Evolutionary conservation across 108 stramenopile species (phyloP).

Genomic region (Craspedostauros australis): DNA sequence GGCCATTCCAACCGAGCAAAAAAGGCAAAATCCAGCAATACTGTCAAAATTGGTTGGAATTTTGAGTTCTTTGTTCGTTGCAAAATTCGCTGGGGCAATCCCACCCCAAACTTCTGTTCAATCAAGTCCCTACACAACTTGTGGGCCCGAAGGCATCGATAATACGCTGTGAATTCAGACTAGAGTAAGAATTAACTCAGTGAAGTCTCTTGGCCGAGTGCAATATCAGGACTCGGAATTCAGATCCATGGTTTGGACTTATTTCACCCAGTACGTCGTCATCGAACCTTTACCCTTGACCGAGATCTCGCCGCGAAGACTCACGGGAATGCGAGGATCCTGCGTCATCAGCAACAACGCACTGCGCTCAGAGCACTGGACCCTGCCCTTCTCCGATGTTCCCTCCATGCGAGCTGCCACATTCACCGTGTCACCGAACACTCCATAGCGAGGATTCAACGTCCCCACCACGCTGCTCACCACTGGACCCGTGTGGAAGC

Average conservation of each 20-base stretch:
- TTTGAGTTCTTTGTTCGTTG: too few species aligned
- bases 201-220: not conserved
- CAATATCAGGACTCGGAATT: not conserved
- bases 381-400: conserved; percentile 18
- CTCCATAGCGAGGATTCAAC: conserved; percentile 31
- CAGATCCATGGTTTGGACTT: too few species aligned
- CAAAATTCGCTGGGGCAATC: too few species aligned
- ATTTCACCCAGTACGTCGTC: conserved; percentile 27
- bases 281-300: conserved; percentile 52
- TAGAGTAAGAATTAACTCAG: not conserved
- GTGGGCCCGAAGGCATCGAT: too few species aligned
- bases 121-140: too few species aligned
- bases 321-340: conserved; percentile 19
- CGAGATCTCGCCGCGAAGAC: conserved; percentile 29
- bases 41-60: too few species aligned
- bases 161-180: too few species aligned
- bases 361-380: conserved; percentile 41
- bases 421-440: conserved; percentile 61
- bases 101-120: too few species aligned
- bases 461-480: conserved; percentile 43
- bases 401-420: conserved; percentile 48
- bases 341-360: conserved; percentile 34
- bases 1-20: too few species aligned
- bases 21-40: too few species aligned
- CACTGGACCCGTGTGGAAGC: conserved; percentile 46